These are phyloP conservation scores for Marasmius tenuissimus DNA, from an alignment of 1,284 basidiomycete species.

Conservation along the genomic window DNA sequence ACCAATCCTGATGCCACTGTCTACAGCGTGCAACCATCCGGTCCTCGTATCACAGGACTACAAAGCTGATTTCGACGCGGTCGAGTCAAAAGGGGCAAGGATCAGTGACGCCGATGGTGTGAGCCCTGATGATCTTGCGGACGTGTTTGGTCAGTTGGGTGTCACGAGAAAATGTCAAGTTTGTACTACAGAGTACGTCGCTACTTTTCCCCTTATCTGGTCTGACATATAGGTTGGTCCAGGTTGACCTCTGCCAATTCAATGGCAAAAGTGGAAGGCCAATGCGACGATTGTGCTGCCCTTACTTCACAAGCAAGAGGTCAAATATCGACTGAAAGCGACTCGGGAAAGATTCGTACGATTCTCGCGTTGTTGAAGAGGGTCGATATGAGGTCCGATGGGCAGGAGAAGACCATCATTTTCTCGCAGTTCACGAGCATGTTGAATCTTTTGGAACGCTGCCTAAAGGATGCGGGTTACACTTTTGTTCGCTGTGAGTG, in stretches of 20 bases:
- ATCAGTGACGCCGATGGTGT: conserved; percentile 48
- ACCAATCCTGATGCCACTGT: neutral
- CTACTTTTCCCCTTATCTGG: neutral
- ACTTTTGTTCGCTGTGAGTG: conserved; percentile 84
- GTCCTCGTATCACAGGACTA: conserved; percentile 78
- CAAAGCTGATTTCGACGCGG: conserved; percentile 67
- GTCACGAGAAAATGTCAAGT: conserved; percentile 75
- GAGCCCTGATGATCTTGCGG: conserved; percentile 76
- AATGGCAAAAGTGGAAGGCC: conserved; percentile 19
- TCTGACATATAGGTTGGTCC: neutral
- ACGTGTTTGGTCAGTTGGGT: conserved; percentile 71
- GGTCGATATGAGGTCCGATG: conserved; percentile 62
- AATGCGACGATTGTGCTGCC: conserved; percentile 63
- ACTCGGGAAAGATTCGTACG: conserved; percentile 88
- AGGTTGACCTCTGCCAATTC: conserved; percentile 7
- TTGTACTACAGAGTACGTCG: conserved; percentile 67
- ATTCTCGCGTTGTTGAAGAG: conserved; percentile 72
- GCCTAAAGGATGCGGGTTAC: conserved; percentile 57
- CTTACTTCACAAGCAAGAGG: conserved; percentile 38
- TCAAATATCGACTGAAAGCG: conserved; percentile 42
- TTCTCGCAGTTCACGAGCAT: conserved; percentile 81
- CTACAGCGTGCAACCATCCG: conserved; percentile 85
- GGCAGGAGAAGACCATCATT: conserved; percentile 87
- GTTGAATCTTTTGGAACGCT: conserved; percentile 72
- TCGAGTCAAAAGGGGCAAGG: conserved; percentile 61